Evolutionary conservation across 352 stramenopile genomes (phyloP), one percentile per base, ranked within the genome.

Genomic region (Globisporangium perplexum): DNA sequence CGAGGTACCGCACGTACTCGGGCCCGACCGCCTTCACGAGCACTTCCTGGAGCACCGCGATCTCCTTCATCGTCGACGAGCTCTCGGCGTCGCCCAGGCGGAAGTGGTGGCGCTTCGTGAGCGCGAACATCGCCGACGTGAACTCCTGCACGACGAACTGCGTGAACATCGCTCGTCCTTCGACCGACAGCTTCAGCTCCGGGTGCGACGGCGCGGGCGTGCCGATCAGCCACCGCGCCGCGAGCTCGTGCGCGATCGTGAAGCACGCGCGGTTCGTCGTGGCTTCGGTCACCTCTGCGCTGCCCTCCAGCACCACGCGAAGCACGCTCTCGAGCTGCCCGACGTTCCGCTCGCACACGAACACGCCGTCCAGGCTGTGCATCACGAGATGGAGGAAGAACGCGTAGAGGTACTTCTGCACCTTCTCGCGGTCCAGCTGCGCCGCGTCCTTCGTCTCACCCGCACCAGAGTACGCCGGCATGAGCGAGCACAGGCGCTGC

Each of bases 371-470:
- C 18, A 94, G 61, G n/a, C 82, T 61, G 66, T 94, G 81, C 30
- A 72, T 70, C 20, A 83, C 62, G 17, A 94, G 49, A 53, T 94
- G 82, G 20, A 91, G 65, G 50, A 92, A 46, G 59, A 92, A 91
- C 57, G 76, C 72, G 65, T 84, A 92, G 47, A 94, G 35, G 55
- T 92, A 89, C 65, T 91, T 90, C 54, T 91, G 83, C 28, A 83
- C 73, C 22, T 74, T 66, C 49, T 90, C 81, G 15, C 79, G 77
- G 51, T 94, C 83, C n/a, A 89, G 68, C 59, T 90, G 77, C 17
- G 77, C 53, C 0, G 74, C 72, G 59, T 89, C 79, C 59, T 92
- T 90, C 17, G 77, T 88, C 59, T 86, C 74, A 15, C 57, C 65
- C 20, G 74, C 62, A 8, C 62, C 65, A 4, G 69, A 60, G 24